Base-by-base conservation (phyloP, 2,329 filamentous ascomycete species). In the Nothophoma quercina region DNA sequence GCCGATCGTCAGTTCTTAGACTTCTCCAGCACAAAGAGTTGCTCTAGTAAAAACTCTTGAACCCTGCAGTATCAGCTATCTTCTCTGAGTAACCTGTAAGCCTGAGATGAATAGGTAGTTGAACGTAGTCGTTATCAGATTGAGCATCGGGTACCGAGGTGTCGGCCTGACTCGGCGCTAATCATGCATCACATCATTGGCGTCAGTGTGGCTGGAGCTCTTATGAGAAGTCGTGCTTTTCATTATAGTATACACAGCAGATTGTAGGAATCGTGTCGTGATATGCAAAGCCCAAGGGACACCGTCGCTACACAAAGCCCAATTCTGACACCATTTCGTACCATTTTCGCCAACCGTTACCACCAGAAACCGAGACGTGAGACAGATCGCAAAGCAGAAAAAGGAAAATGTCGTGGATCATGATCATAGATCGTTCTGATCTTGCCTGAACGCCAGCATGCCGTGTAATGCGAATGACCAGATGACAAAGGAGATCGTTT, bases 211-310 rank as follows among this genome's bases (percentile, higher is more conserved):
- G 18, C 13, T 18, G 6, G 8, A 18, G 13, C 6, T 7, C 18
- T 12, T 18, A 18, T 19, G 13, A 4, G 28, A 1, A 7, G 34
- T 38, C 25, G 13, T 33, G 15, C 46, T 58, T 39, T 51, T 33
- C 19, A 42, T 49, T 38, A 38, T 55, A 36, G 56, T 65, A 64
- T 57, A 62, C 23, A 59, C 52, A 53, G 35, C 58, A 32, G 44
- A 47, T 44, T 57, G 19, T 59, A 32, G 51, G 47, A 39, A 43
- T 58, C 45, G 25, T 57, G 41, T 59, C 52, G 32, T 58, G 51
- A 53, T 56, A 56, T 58, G 56, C 49, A 57, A 49, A 50, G 43
- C 47, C 51, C 45, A 54, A 53, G 4, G 51, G 55, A 53, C 43
- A 25, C 10, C 50, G 35, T 51, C 33, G 36, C 33, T 49, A 46